Base-by-base conservation (phyloP, 805 yeast genomes). In the Schizosaccharomyces octosporus region DNA sequence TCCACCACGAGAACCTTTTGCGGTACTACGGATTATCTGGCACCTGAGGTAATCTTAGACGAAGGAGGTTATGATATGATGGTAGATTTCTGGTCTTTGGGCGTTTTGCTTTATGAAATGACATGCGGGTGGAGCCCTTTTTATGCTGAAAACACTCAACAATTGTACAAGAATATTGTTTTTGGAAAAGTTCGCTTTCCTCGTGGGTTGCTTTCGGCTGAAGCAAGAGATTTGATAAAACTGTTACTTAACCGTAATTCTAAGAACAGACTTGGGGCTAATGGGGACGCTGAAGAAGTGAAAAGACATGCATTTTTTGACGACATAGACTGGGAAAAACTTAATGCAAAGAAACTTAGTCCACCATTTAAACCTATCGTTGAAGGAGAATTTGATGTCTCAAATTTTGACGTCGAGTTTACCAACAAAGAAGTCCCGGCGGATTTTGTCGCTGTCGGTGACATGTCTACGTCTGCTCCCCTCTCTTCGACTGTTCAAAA, bases 71-170 rank as follows among this genome's bases (percentile, higher is more conserved):
- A 93, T 74, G 93, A 97, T 48, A 89, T 89, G 73, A 90, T 93
- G 97, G 98, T 93, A 64, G 98, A 93, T 72, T 93, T 93, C 68
- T 93, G 98, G 98, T 89, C 97, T 2, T 75, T 93, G 63, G 98
- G 98, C 63, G 98, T 93, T 31, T 76, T 93, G 63, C 88, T 93
- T 57, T 93, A 93, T 72, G 98, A 93, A 74, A 93, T 93, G 98
- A 89, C 97, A 72, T 93, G 97, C 74, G 98, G 98, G 60, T 93
- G 97, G 98, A 85, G 95, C 4, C 98, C 98, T 62, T 93, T 93
- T 72, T 93, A 87, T 69, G 98, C 97, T 32, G 97, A 90, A 65
- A 89, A 87, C 72, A 89, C 95, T 59, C 97, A 93, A 75, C 96
- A 93, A 72, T 93, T 93, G 97, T 93, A 93, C 74, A 93, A 90